Evolutionary conservation across 306 rosid species (phyloP).

Genomic region (Vigna hirtella): DNA sequence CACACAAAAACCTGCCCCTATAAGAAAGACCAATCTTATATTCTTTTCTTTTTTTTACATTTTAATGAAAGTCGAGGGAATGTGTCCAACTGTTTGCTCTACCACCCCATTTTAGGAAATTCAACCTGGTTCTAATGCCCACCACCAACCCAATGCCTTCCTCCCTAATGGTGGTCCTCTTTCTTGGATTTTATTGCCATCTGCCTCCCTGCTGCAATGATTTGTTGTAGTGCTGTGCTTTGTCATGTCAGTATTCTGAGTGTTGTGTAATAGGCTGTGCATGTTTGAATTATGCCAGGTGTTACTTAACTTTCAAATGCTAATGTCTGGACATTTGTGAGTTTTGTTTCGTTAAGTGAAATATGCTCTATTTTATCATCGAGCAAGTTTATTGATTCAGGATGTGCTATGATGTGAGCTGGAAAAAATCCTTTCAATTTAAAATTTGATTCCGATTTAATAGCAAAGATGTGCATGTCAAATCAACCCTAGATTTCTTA

Average conservation of each 20-base stretch:
- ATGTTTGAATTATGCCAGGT: background rate
- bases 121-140: too few species aligned
- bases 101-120: background rate
- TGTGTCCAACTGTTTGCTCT: background rate
- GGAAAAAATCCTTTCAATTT: background rate
- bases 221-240: background rate
- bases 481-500: conserved; percentile 21
- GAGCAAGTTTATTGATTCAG: background rate
- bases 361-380: background rate
- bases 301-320: background rate
- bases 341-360: background rate
- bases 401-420: background rate
- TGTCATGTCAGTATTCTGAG: background rate
- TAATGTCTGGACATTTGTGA: background rate
- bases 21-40: background rate
- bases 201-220: background rate
- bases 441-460: background rate
- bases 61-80: background rate
- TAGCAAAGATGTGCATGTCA: background rate
- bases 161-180: background rate
- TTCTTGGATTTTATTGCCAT: background rate
- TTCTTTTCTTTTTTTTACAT: background rate
- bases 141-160: background rate
- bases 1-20: background rate
- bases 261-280: background rate